Evolutionary conservation across 257 asterid genomes (phyloP).

Genomic region (Capsicum chinense): DNA sequence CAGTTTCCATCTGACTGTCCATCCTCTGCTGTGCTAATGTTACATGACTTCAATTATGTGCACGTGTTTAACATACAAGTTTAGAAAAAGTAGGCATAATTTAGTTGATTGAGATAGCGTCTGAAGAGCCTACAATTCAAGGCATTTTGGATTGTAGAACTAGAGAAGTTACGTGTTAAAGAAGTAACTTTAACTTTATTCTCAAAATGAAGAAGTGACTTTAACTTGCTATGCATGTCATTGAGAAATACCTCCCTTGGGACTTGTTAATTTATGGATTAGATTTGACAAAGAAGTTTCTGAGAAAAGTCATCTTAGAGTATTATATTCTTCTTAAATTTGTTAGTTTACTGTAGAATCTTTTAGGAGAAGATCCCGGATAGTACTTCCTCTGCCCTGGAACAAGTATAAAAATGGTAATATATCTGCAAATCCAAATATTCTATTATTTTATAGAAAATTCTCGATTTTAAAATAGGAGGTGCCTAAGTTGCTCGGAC

Average conservation of each 20-base stretch:
- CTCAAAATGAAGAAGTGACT: not conserved
- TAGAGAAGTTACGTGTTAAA: not conserved
- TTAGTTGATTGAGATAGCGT: not conserved
- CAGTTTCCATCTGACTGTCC: not conserved
- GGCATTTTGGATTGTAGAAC: not conserved
- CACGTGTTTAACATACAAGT: not conserved
- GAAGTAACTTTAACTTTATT: not conserved
- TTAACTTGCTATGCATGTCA: not conserved
- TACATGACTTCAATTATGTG: not conserved
- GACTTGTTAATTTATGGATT: not conserved
- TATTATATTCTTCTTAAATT: not conserved
- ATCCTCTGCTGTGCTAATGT: not conserved
- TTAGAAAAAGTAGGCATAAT: constrained; percentile 8
- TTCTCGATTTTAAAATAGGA: not conserved
- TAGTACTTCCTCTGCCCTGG: not conserved
- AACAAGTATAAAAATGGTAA: not conserved
- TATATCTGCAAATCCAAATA: not conserved
- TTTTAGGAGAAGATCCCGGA: not conserved
- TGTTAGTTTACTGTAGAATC: not conserved
- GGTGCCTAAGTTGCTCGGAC: not conserved
- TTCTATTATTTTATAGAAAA: not conserved
- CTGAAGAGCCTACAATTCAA: not conserved
- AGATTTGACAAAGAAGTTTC: not conserved
- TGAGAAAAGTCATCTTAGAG: not conserved
- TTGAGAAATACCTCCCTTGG: not conserved